Evolutionary conservation across 352 stramenopile genomes (phyloP).

Genomic region (Phytophthora sansomeana): DNA sequence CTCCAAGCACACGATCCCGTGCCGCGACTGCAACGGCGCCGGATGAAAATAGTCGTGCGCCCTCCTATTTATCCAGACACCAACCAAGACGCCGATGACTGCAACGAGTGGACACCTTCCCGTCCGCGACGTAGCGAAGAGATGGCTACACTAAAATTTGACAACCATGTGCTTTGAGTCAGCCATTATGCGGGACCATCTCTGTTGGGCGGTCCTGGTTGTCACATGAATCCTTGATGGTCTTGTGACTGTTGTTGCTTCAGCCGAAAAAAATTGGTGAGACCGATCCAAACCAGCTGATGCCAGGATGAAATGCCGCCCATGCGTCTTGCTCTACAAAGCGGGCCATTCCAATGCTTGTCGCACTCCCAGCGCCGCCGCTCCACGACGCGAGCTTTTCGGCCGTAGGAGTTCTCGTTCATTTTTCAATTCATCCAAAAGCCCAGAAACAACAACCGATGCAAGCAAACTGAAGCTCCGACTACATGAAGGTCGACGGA

Average conservation of each 20-base stretch:
- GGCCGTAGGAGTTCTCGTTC: too few species aligned
- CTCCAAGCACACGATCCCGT: neutral
- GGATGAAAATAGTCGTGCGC: too few species aligned
- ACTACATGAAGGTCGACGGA: constrained; percentile 29
- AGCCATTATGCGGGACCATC: constrained; percentile 10
- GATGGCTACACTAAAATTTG: constrained; percentile 23
- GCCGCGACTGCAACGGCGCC: neutral
- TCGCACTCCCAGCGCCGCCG: constrained; percentile 16
- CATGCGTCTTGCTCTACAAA: neutral
- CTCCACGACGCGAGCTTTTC: constrained; percentile 2
- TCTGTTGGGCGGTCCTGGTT: neutral
- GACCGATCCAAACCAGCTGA: constrained; percentile 18
- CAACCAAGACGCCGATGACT: too few species aligned
- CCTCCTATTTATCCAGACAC: constrained; percentile 25
- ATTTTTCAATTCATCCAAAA: constrained; percentile 39
- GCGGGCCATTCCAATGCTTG: constrained; percentile 36
- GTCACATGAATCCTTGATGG: neutral
- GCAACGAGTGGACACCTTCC: neutral
- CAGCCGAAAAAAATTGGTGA: constrained; percentile 17
- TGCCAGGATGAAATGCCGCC: neutral
- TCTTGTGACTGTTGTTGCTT: neutral
- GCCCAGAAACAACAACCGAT: constrained; percentile 19
- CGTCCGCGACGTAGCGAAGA: constrained; percentile 13
- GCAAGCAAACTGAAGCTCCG: constrained; percentile 10
- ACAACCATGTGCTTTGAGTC: constrained; percentile 17